Evolutionary conservation across 2,329 filamentous ascomycete species (phyloP), one percentile per base, ranked within the genome.

Genomic region (Coniochaeta sp.): DNA sequence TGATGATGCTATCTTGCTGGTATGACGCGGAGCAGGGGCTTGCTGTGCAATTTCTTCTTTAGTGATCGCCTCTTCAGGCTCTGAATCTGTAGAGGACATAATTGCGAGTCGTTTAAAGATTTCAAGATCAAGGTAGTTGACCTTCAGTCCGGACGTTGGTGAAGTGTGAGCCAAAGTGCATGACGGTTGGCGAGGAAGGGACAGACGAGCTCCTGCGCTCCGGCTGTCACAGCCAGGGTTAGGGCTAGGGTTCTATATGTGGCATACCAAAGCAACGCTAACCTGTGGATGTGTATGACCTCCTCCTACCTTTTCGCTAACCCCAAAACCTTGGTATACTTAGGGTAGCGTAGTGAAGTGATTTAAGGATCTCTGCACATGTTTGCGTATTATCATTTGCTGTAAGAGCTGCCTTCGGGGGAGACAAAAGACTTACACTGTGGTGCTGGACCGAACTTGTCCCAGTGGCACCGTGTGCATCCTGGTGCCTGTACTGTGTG

Each of bases 31-130:
- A 14, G 72, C 73, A 58, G 69, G 69, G 22, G 70, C 71, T 36
- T 69, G 65, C 1, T 44, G 34, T n/a, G 55, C 44, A 22, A 77
- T 74, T 61, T 81, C 78, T 30, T 79, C 74, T 55, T 70, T 65
- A 0, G 73, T 76, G 59, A 77, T 74, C 52, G 75, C 76, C 65
- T 79, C 76, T 60, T 78, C 72, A 0, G 69, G 63, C 16, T 69
- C 69, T 3, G 69, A 68, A 14, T 69, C 65, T 47, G 59, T 40
- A 28, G 60, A 62, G 14, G 67, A 58, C 70, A 73, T 73, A 3
- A 17, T 38, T 14, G 17, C 2, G 24, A 17, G 24, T 4, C 24
- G 4, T 47, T 4, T 9, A 47, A 12, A 14, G 34, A 9, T 32
- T 32, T 9, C 12, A 36, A 36, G 34, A n/a, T n/a, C n/a, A n/a